Percentiles rank a stretch among this genome's conserved stretches.
phyloP scores from a whole-genome alignment of 116 monocot genomes.

The Phalaenopsis hybrid region DNA sequence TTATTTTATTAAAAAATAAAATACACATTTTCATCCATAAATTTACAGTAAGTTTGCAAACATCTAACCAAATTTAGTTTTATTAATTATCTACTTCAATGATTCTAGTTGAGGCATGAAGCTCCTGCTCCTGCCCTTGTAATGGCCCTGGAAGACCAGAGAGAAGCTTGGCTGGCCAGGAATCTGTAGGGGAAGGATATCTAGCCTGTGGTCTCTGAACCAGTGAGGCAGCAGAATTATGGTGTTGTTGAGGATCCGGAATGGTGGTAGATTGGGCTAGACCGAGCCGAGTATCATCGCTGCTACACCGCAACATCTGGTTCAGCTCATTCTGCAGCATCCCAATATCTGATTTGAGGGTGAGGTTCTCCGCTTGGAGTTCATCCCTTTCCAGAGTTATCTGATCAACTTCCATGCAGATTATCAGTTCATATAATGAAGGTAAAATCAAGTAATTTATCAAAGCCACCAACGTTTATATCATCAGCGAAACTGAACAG shows the following conservation, averaged over 20 bases:
- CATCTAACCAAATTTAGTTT: too few relatives aligned
- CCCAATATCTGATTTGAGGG: conserved; percentile 34
- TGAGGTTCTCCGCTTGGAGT: conserved; percentile 43
- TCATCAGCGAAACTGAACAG: too few relatives aligned
- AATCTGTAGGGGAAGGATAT: conserved; percentile 21
- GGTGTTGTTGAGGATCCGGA: too few relatives aligned
- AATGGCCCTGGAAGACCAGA: conserved; percentile 7
- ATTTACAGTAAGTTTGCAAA: too few relatives aligned
- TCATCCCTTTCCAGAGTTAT: conserved; percentile 46
- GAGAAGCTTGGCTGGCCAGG: conserved; percentile 21
- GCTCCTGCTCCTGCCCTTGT: neutral
- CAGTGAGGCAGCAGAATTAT: neutral
- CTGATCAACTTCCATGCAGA: conserved; percentile 14
- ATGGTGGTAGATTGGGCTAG: neutral
- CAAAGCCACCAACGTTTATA: too few relatives aligned
- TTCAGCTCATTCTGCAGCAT: conserved; percentile 37
- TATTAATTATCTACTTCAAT: too few relatives aligned
- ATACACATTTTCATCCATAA: too few relatives aligned
- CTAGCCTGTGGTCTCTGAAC: conserved; percentile 17
- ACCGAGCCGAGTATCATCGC: conserved; percentile 1
- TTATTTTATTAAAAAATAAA: too few relatives aligned
- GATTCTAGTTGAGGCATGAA: too few relatives aligned
- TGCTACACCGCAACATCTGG: conserved; percentile 16
- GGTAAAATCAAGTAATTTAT: too few relatives aligned
- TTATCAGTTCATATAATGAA: neutral